Percentiles rank a stretch among this genome's conserved stretches.
Evolutionary conservation across 2,329 filamentous ascomycete genomes (phyloP).

Genomic region (Cladosporium velox): DNA sequence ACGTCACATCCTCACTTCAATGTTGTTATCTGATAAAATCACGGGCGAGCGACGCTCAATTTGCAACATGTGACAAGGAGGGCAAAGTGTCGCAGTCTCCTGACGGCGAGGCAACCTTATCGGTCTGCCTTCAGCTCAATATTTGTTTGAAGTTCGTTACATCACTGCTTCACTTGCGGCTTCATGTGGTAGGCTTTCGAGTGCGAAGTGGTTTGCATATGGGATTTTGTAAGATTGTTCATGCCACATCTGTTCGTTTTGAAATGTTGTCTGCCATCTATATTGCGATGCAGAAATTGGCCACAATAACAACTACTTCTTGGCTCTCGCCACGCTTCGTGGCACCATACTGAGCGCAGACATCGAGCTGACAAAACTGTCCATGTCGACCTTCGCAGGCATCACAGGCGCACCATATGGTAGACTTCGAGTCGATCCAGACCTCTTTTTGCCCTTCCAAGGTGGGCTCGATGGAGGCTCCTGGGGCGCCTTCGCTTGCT

Average conservation of each 20-base stretch:
- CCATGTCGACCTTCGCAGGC: constrained; percentile 20
- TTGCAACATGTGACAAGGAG: neutral
- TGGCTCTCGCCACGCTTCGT: constrained; percentile 23
- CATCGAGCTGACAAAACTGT: constrained; percentile 26
- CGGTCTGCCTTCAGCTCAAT: neutral
- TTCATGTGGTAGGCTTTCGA: neutral
- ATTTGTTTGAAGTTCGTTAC: neutral
- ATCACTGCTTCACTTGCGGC: neutral
- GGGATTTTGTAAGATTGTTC: neutral
- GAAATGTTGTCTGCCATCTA: neutral
- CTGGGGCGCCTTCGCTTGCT: neutral
- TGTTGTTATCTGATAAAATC: neutral
- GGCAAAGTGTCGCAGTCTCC: neutral
- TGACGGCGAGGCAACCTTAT: neutral
- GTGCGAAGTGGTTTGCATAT: neutral
- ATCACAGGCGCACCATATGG: neutral
- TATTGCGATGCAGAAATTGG: neutral
- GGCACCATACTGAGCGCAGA: constrained; percentile 31
- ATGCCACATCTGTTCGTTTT: neutral
- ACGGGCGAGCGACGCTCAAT: neutral
- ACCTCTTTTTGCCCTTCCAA: constrained; percentile 19
- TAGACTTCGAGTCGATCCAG: constrained; percentile 10
- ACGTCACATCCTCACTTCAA: neutral
- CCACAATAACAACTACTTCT: neutral
- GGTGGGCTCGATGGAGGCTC: neutral